Base-by-base conservation (phyloP, 2,329 filamentous ascomycete genomes). In the Teratosphaeria epicoccoides region DNA sequence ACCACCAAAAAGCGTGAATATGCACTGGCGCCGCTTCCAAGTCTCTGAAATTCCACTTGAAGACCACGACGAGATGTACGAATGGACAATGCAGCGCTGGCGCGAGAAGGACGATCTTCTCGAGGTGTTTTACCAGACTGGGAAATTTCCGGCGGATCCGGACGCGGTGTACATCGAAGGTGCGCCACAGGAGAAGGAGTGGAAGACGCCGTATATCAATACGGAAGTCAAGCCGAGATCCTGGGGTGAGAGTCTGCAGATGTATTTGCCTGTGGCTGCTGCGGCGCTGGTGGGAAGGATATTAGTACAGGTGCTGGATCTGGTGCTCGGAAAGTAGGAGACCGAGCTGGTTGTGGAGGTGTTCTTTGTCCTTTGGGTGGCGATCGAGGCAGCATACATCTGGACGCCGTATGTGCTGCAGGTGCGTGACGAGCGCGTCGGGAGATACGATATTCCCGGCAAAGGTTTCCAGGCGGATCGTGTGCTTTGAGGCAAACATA, bases 1-100 rank as follows among this genome's bases (percentile, higher is more conserved):
- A 0, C 84, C 89, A 0, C 93, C 93, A 4, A 95, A 89, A 67
- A 95, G 88, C 2, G 89, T 97, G 61, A 96, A 96, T 70, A 88
- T 97, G 74, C 84, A 96, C 72, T 98, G 91, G 90, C 83, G 93
- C 49, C 83, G 90, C 20, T 97, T 95, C 70, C 77, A 79, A 23
- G 65, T 95, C 20, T 77, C 78, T 14, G 83, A 88, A 46, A 91
- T 98, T 24, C 93, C 93, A 0, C 75, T 95, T 4, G 77, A 87
- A 46, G 79, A 85, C 59, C 76, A 78, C 6, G 77, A 85, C 28
- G 73, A 76, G 24, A 97, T 98, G 64, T 84, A 91, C 52, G 63
- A 76, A 6, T 98, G 93, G 93, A 72, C 96, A 23, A 77, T 84
- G 45, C 78, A 84, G 37, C 80, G 90, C 44, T 98, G 91, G 91